Evolutionary conservation across 441 rosid species (phyloP).

Genomic region (Pelargonium citronellum): DNA sequence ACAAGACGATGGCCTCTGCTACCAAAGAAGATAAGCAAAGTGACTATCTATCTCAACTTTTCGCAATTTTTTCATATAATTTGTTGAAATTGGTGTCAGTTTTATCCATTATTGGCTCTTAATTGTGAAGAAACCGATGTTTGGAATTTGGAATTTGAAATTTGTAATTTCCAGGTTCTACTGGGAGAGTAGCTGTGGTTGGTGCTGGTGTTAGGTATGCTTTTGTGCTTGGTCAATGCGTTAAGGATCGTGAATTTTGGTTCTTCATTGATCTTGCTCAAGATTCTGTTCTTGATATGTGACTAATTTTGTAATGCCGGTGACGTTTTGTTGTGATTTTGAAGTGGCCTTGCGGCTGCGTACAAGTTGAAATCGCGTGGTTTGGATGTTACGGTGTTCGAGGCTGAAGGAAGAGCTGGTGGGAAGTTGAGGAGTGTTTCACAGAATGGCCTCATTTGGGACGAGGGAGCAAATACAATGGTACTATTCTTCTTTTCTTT

Average conservation of each 20-base stretch:
- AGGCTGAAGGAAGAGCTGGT: conserved; percentile 77
- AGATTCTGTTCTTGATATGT: not conserved
- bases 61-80: not conserved
- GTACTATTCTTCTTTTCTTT: conserved; percentile 22
- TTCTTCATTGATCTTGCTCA: not conserved
- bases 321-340: conserved; percentile 21
- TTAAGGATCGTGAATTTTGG: not conserved
- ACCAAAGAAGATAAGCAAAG: not conserved
- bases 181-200: conserved; percentile 69
- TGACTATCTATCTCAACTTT: not conserved
- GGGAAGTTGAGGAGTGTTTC: conserved; percentile 75
- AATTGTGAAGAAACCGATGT: conserved; percentile 3
- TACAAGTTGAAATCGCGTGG: conserved; percentile 78
- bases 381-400: conserved; percentile 65
- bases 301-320: not conserved
- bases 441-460: conserved; percentile 66
- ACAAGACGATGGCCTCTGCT: not conserved
- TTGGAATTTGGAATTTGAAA: not conserved
- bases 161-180: conserved; percentile 42
- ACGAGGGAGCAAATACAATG: conserved; percentile 96
- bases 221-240: not conserved
- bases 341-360: conserved; percentile 88
- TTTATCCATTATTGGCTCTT: not conserved
- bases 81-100: not conserved
- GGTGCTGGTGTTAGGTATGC: conserved; percentile 85